Base-by-base conservation (phyloP, 2,329 filamentous ascomycete genomes). In the Emergomyces pasteurianus region DNA sequence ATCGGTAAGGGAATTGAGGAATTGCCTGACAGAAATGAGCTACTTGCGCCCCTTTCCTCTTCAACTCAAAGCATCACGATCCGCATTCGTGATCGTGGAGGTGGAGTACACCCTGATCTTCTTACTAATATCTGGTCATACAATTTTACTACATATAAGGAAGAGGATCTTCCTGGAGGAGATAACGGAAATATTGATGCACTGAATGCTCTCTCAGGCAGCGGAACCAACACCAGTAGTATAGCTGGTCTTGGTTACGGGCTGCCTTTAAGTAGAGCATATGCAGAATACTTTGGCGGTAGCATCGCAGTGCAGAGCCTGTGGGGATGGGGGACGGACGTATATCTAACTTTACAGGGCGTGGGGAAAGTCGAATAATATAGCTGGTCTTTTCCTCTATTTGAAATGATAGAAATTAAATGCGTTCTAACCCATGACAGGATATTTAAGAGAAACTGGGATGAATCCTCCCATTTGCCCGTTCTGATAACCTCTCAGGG, bases 201-300 rank as follows among this genome's bases (percentile, higher is more conserved):
- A 0, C 76, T 96, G 63, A 88, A 86, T 68, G 85, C 87, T 4
- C 87, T 96, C 56, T 87, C 88, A 1, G 83, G 83, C 1, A 84
- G 85, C 36, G 87, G 85, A 60, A 85, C 83, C 0, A 88, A 89
- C 58, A 82, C 84, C 0, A 92, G 88, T 71, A 92, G 89, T 52
- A 95, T 99, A 62, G 94, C 94, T 0, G 94, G 94, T 0, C 75
- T 99, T 56, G 94, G 94, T 0, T 99, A 99, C 72, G 94, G 94
- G 0, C 72, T 99, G 64, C 94, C 94, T 1, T 76, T 99, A 26
- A 91, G 91, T 59, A 82, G 94, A 63, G 92, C 94, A 0, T 99
- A 99, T 71, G 94, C 94, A 0, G 92, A 99, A 77, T 99, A 97
- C 69, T 99, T 99, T 78, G 94, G 94, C 1, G 94, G 94, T 0